phyloP scores from a whole-genome alignment of 2,329 filamentous ascomycete species.

The Albophoma yamanashiensis region DNA sequence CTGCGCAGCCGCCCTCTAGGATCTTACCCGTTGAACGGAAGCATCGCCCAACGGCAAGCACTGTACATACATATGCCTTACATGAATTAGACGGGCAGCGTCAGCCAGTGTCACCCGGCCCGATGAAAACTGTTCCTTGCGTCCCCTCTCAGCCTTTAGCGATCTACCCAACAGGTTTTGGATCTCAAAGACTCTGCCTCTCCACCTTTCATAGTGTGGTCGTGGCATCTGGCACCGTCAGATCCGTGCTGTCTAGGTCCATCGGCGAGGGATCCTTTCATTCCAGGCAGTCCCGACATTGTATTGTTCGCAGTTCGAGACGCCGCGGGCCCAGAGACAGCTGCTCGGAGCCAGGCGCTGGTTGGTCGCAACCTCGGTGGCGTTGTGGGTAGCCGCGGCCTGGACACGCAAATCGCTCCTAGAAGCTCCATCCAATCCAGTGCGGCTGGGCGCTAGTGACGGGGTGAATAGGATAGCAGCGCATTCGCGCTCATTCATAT shows the following conservation, averaged over 20 bases:
- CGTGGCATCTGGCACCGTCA: neutral
- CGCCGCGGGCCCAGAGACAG: neutral
- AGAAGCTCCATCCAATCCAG: neutral
- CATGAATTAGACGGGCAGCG: neutral
- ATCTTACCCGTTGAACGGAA: neutral
- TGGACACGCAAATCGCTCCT: neutral
- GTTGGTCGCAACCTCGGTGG: neutral
- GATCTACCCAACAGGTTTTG: neutral
- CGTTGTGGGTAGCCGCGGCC: neutral
- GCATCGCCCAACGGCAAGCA: too few relatives aligned
- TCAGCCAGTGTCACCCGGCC: neutral
- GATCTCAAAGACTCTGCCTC: neutral
- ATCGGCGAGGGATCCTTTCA: neutral
- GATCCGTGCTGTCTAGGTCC: neutral
- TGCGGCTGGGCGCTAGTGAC: neutral
- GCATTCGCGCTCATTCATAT: slow-evolving; percentile 20
- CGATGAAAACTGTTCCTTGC: neutral
- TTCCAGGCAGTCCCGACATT: neutral
- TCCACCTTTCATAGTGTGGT: neutral
- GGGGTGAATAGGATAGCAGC: neutral
- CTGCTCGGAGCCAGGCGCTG: neutral
- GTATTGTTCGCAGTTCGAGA: neutral
- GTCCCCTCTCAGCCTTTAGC: neutral
- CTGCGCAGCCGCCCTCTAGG: neutral
- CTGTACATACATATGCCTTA: too few relatives aligned